Evolutionary conservation across 345 rosid genomes (phyloP).

Genomic region (Acer campestre): DNA sequence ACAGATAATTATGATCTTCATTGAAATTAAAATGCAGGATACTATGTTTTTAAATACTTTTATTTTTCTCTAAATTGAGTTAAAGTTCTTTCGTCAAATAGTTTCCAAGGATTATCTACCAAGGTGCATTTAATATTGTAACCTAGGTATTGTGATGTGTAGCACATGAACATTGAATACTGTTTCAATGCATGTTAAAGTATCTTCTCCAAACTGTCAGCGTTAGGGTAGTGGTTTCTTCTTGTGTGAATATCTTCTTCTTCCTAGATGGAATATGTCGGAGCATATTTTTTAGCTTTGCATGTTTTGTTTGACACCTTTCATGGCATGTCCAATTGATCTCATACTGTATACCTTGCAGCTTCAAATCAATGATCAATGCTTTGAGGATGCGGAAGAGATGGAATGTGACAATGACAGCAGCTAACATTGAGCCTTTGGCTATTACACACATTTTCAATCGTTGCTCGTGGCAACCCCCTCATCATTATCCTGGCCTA

Average conservation of each 20-base stretch:
- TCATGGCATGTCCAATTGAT: background rate
- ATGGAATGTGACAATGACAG: constrained; percentile 50
- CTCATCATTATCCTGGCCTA: background rate
- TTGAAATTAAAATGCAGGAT: background rate
- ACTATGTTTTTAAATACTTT: background rate
- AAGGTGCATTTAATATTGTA: background rate
- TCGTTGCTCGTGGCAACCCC: background rate
- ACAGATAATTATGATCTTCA: background rate
- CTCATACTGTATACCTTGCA: constrained; percentile 32
- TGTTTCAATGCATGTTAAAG: background rate
- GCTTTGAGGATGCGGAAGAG: constrained; percentile 97
- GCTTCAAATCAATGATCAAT: constrained; percentile 83
- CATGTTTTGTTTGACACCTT: background rate
- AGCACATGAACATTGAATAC: background rate
- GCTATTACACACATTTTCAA: background rate
- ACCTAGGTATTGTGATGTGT: background rate
- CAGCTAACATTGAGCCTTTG: constrained; percentile 28
- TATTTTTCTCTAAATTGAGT: background rate
- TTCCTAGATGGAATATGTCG: background rate
- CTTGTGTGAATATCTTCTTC: background rate
- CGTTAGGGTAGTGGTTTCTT: background rate
- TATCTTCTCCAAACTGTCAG: background rate
- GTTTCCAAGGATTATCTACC: background rate
- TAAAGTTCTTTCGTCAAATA: background rate
- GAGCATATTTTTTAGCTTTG: background rate